A percentile compares a stretch with the other conserved stretches of the same genome.
Evolutionary conservation across 768 basidiomycete genomes (phyloP).

Genomic region (Suillus clintonianus): DNA sequence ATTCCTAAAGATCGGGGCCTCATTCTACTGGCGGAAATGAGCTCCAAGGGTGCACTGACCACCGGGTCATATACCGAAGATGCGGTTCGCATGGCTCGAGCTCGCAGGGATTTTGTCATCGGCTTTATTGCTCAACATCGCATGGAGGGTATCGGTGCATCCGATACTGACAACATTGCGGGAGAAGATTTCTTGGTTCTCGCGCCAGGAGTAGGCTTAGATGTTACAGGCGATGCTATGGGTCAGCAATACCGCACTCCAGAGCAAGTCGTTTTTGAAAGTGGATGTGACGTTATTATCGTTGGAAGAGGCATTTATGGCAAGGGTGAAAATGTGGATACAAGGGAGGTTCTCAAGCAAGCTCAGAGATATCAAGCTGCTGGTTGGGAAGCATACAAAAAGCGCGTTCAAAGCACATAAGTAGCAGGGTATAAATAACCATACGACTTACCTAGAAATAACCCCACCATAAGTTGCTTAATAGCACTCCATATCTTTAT

Average conservation of each 20-base stretch:
- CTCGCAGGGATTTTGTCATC: conserved; percentile 83
- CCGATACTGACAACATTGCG: conserved; percentile 25
- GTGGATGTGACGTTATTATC: conserved; percentile 94
- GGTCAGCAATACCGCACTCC: conserved; percentile 97
- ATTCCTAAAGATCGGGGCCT: conserved; percentile 77
- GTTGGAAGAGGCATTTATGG: conserved; percentile 96
- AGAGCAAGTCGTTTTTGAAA: conserved; percentile 72
- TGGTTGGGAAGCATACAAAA: conserved; percentile 91
- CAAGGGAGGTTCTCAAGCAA: conserved; percentile 49
- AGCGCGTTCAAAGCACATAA: conserved; percentile 36
- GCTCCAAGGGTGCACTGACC: conserved; percentile 83
- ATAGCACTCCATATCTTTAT: background rate
- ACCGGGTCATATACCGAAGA: conserved; percentile 80
- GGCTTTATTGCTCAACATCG: conserved; percentile 93
- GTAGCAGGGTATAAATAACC: background rate
- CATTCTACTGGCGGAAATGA: conserved; percentile 95
- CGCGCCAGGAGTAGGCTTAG: conserved; percentile 91
- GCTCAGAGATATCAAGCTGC: conserved; percentile 83
- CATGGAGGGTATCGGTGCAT: conserved; percentile 65
- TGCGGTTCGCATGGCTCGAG: conserved; percentile 86
- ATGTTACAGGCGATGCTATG: conserved; percentile 76
- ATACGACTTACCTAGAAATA: background rate
- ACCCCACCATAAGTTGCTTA: background rate
- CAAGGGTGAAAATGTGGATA: conserved; percentile 43
- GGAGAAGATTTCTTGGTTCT: conserved; percentile 87